Evolutionary conservation across 768 basidiomycete species (phyloP), one percentile per base, ranked within the genome.

Genomic region (Tylopilus sp.): DNA sequence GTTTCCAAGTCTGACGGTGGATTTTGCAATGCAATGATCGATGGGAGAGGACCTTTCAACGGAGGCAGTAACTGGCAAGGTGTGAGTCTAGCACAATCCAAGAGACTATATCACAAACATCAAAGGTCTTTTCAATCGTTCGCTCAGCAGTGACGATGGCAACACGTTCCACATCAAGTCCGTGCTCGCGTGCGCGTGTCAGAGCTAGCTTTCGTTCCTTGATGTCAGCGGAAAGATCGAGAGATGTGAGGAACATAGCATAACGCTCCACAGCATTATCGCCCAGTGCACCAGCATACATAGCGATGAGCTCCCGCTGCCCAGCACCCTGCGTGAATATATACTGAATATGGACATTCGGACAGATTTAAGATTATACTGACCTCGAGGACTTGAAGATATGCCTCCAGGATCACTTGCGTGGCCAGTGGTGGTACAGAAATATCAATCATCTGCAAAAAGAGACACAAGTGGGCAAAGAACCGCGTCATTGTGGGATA

Each of bases 201-300:
- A 98, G 73, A 0, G 93, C 88, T 17, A 79, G 70, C 30, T 79
- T 75, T 21, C 93, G 81, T 56, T 91, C 86, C 25, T 77, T 72
- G 45, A 80, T 71, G 56, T 87, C 84, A 0, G 81, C 79, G 2
- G 79, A 74, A 17, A 89, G 77, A 40, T 81, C 87, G 17, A 90
- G 78, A 0, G 86, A 88, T 28, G 88, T 83, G 22, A 98, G 77
- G 84, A 94, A 98, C 61, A 86, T 74, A 0, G 94, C 93, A 61
- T 98, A 98, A 31, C 92, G 86, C 61, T 93, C 89, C 33, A 96
- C 85, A 3, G 93, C 93, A 57, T 92, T 92, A 62, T 92, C 87
- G 7, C 93, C 90, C 21, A 98, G 73, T 26, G 91, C 90, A 14
- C 90, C 84, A 7, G 93, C 93, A 67, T 99, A 98, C 76, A 97